Percentiles rank a stretch among this genome's conserved stretches.
phyloP scores from a whole-genome alignment of 495 filamentous ascomycete genomes.

The Niebla homalea region DNA sequence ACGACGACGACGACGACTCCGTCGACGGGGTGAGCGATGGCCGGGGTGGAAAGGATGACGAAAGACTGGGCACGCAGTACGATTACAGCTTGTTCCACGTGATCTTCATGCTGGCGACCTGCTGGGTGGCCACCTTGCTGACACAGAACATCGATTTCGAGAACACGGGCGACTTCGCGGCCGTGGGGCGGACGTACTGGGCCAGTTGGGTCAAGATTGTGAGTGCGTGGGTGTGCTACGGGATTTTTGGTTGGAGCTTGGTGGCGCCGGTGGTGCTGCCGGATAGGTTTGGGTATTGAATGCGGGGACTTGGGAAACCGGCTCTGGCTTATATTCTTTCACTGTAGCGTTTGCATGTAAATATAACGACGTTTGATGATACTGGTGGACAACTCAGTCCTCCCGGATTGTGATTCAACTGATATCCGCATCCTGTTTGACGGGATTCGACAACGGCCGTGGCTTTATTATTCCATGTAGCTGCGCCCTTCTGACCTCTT shows the following conservation, averaged over 20 bases:
- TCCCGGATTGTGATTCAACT: no score
- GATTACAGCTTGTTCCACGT: conserved; percentile 94
- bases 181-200: conserved; percentile 90
- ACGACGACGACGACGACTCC: conserved; percentile 51
- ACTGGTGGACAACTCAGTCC: no score
- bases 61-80: conserved; percentile 81
- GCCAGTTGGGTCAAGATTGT: conserved; percentile 99
- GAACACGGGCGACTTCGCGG: conserved; percentile 58
- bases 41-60: conserved; percentile 63
- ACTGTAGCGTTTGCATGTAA: no score
- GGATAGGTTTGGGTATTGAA: conserved; percentile 60
- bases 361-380: no score
- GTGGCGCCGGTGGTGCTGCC: conserved; percentile 76
- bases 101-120: conserved; percentile 92
- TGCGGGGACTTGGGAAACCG: not conserved
- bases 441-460: no score
- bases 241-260: conserved; percentile 84
- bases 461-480: no score
- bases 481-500: no score
- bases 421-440: no score
- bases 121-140: conserved; percentile 87
- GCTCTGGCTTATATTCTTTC: no score
- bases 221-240: conserved; percentile 93
- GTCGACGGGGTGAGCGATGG: conserved; percentile 50
- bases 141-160: conserved; percentile 69